A percentile compares a stretch with the other conserved stretches of the same genome.
These are phyloP conservation scores for Globisporangium spinosum DNA, from an alignment of 352 stramenopile genomes.

Conservation along the genomic window DNA sequence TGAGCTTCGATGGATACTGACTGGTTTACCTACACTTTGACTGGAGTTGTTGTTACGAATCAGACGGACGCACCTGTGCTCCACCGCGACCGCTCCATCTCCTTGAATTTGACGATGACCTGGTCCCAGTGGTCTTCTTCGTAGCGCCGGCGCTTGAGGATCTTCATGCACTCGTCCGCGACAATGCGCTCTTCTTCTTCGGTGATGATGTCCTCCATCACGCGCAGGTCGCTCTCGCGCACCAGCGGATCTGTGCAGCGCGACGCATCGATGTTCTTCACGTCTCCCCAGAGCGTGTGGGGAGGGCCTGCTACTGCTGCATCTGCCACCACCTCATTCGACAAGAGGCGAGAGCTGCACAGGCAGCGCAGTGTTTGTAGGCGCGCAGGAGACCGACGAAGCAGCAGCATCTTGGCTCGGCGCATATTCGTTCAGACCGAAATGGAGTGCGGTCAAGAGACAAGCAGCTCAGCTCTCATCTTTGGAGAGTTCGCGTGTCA, in stretches of 20 bases:
- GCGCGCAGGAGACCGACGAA: neutral
- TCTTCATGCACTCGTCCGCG: slow-evolving; percentile 60
- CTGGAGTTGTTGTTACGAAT: neutral
- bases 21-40: neutral
- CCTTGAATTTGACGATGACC: slow-evolving; percentile 86
- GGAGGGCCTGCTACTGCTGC: neutral
- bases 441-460: neutral
- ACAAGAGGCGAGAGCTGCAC: slow-evolving; percentile 7
- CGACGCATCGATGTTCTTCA: slow-evolving; percentile 55
- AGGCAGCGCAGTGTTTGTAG: neutral
- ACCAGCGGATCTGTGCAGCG: slow-evolving; percentile 54
- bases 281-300: slow-evolving; percentile 26
- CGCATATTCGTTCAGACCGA: neutral
- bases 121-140: slow-evolving; percentile 84
- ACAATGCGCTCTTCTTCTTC: slow-evolving; percentile 69
- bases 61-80: slow-evolving; percentile 29
- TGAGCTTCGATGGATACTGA: neutral
- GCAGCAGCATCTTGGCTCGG: neutral
- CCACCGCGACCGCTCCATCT: slow-evolving; percentile 85
- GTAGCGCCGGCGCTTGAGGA: slow-evolving; percentile 71
- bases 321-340: neutral
- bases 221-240: slow-evolving; percentile 50
- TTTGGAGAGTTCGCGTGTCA: slow-evolving; percentile 7
- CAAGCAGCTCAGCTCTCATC: neutral
- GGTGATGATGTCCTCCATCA: slow-evolving; percentile 68